Percentiles rank a stretch among this genome's conserved stretches.
Evolutionary conservation across 148 eudicot genomes (phyloP).

Genomic region (Fagopyrum tataricum): DNA sequence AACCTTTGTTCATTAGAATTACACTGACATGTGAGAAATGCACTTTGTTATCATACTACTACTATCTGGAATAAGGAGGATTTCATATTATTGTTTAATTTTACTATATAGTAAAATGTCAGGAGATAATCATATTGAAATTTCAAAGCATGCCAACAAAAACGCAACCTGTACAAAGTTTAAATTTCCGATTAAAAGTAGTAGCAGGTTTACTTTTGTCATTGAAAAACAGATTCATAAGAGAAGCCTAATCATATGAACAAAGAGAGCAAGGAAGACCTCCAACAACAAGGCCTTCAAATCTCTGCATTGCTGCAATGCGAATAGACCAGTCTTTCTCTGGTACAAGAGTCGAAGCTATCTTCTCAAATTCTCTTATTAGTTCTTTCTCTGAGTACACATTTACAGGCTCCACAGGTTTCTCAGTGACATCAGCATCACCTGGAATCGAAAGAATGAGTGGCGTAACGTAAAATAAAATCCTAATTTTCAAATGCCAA

Average conservation of each 20-base stretch:
- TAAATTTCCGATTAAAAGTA: neutral
- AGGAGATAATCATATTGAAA: neutral
- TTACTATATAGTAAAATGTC: neutral
- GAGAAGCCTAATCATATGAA: neutral
- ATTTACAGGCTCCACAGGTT: constrained; percentile 77
- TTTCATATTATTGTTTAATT: neutral
- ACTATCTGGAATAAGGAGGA: neutral
- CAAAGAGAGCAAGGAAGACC: constrained; percentile 31
- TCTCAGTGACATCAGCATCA: constrained; percentile 81
- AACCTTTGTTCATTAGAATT: neutral
- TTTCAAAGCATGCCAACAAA: neutral
- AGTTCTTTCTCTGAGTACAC: constrained; percentile 94
- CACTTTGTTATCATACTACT: neutral
- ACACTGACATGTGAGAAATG: neutral
- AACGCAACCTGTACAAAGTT: neutral
- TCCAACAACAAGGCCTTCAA: constrained; percentile 95
- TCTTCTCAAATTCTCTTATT: constrained; percentile 82
- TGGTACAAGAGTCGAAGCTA: constrained; percentile 75
- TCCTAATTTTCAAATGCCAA: neutral
- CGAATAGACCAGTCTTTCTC: constrained; percentile 99
- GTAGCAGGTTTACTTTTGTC: neutral
- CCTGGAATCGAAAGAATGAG: constrained; percentile 30
- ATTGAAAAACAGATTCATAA: neutral
- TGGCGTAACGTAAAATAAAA: neutral
- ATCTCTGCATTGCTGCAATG: constrained; percentile 88